A percentile compares a stretch with the other conserved stretches of the same genome.
These are phyloP conservation scores for Gnomoniopsis smithogilvyi DNA, from an alignment of 2,329 filamentous ascomycete species.

Conservation along the genomic window DNA sequence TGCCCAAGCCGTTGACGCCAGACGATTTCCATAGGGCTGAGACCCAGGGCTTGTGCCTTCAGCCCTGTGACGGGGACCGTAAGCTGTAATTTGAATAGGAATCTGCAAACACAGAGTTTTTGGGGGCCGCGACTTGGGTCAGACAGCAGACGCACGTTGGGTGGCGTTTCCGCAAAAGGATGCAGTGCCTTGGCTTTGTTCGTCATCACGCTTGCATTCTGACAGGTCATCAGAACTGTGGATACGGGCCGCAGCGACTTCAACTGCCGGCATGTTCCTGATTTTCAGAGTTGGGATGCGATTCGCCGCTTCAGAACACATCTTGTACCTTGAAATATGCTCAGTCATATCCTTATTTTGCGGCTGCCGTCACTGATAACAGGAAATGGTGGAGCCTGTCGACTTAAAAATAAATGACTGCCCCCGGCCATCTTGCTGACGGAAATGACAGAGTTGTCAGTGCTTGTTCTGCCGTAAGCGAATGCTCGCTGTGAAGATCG, in stretches of 20 bases:
- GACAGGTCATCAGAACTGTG: background rate
- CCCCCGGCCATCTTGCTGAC: background rate
- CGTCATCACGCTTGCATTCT: no score
- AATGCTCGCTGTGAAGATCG: background rate
- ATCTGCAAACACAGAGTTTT: background rate
- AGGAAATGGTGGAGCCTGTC: background rate
- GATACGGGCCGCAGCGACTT: background rate
- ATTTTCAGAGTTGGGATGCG: background rate
- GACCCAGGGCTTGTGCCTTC: background rate
- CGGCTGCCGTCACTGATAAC: background rate
- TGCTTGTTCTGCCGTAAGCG: background rate
- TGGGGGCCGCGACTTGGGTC: constrained; percentile 6
- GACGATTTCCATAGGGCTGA: constrained; percentile 18
- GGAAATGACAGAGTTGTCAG: background rate
- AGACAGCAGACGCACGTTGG: constrained; percentile 7
- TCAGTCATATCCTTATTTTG: background rate
- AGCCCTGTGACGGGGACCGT: no score
- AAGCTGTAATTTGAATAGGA: no score
- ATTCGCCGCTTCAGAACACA: background rate
- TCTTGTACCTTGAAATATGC: background rate
- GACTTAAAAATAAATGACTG: background rate
- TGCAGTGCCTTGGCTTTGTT: constrained; percentile 1
- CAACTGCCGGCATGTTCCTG: background rate
- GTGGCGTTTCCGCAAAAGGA: constrained; percentile 12
- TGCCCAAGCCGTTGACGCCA: no score